Percentiles rank a stretch among this genome's conserved stretches.
These are phyloP conservation scores for Leishmania turanica DNA, from an alignment of 208 protist species.

Conservation along the genomic window DNA sequence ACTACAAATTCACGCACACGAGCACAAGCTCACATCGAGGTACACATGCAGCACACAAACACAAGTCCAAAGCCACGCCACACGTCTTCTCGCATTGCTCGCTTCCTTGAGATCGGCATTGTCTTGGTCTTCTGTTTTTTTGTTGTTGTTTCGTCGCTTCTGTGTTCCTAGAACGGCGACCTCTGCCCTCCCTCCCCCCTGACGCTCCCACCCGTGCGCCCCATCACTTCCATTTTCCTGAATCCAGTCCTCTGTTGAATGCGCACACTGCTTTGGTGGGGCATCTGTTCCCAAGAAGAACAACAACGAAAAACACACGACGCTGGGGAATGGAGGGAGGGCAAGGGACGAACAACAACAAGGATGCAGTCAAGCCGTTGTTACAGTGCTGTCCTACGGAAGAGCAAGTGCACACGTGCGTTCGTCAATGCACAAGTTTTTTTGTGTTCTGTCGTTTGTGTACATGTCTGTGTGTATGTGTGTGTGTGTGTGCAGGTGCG, in stretches of 20 bases:
- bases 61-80: background rate
- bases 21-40: background rate
- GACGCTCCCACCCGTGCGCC: background rate
- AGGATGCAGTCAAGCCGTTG: background rate
- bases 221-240: background rate
- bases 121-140: background rate
- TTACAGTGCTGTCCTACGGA: too few relatives aligned
- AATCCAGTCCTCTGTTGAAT: background rate
- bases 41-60: background rate
- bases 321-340: background rate
- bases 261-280: background rate
- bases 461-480: conserved; percentile 4
- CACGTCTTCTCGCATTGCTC: background rate
- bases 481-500: background rate
- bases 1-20: background rate
- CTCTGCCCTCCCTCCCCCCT: background rate
- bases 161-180: background rate
- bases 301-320: background rate
- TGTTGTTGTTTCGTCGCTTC: background rate
- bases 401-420: background rate
- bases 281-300: background rate
- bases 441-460: background rate
- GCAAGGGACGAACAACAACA: background rate
- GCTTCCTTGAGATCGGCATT: background rate
- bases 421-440: too few relatives aligned